These are phyloP conservation scores for Boletus sp. DNA, from an alignment of 768 basidiomycete species.

Conservation along the genomic window DNA sequence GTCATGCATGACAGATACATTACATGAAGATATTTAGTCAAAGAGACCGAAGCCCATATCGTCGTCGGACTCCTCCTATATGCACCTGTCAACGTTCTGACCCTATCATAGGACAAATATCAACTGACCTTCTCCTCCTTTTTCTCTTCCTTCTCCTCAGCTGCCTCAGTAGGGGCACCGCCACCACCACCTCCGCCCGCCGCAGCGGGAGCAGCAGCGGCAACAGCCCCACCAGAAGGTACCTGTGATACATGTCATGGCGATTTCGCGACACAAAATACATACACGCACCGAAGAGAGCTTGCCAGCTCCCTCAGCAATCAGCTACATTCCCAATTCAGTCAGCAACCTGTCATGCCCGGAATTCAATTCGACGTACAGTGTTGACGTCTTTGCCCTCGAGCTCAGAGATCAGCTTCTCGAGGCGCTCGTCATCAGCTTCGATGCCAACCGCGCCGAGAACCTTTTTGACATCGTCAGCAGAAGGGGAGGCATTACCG, in stretches of 20 bases:
- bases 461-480: constrained; percentile 84
- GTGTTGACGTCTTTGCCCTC: constrained; percentile 84
- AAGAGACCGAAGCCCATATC: constrained; percentile 99
- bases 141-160: constrained; percentile 81
- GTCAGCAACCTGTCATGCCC: not conserved
- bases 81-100: constrained; percentile 1
- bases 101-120: not conserved
- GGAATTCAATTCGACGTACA: constrained; percentile 41
- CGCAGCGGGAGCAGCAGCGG: constrained; percentile 49
- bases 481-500: constrained; percentile 86
- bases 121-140: constrained; percentile 80
- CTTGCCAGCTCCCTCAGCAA: constrained; percentile 88
- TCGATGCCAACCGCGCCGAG: constrained; percentile 86
- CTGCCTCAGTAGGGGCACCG: constrained; percentile 57
- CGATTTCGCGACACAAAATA: not conserved
- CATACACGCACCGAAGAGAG: constrained; percentile 78
- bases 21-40: constrained; percentile 55
- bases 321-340: constrained; percentile 53
- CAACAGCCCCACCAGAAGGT: constrained; percentile 89
- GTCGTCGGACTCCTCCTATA: constrained; percentile 90
- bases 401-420: constrained; percentile 85
- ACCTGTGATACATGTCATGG: constrained; percentile 45
- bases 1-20: constrained; percentile 4
- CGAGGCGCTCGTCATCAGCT: constrained; percentile 76
- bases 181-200: constrained; percentile 46